A percentile compares a stretch with the other conserved stretches of the same genome.
phyloP scores from a whole-genome alignment of 192 early-diverging fungal species.

The Coemansia sp. region DNA sequence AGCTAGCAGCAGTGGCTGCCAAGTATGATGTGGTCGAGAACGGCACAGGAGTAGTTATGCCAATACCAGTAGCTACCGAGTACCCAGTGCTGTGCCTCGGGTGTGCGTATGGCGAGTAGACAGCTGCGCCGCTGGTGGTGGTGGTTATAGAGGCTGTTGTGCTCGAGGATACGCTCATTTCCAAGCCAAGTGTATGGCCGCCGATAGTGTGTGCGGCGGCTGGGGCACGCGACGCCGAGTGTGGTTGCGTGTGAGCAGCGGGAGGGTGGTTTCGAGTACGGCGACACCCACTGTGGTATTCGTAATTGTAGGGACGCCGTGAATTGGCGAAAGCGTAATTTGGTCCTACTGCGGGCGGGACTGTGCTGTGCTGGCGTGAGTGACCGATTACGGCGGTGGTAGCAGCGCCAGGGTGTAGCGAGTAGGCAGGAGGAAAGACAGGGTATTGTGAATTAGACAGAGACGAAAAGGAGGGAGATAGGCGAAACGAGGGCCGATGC shows the following conservation, averaged over 20 bases:
- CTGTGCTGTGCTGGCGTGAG: not conserved
- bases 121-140: not conserved
- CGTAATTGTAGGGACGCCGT: conserved; percentile 4
- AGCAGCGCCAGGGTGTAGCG: not conserved
- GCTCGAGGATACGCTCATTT: conserved; percentile 7
- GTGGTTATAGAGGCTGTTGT: not conserved
- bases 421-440: not conserved
- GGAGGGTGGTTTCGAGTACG: not conserved
- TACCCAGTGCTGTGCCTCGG: not conserved
- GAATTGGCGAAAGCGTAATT: conserved; percentile 5
- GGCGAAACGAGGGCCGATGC: not conserved
- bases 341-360: not conserved
- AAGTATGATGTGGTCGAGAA: not conserved
- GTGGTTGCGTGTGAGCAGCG: not conserved
- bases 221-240: not conserved
- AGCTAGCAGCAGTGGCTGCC: not conserved
- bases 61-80: not conserved
- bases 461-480: not conserved
- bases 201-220: not conserved
- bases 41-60: not conserved
- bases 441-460: not conserved
- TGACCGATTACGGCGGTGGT: not conserved
- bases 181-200: not conserved
- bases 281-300: not conserved
- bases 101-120: not conserved